Evolutionary conservation across 495 filamentous ascomycete genomes (phyloP).

Genomic region (Talaromyces nanjingensis): DNA sequence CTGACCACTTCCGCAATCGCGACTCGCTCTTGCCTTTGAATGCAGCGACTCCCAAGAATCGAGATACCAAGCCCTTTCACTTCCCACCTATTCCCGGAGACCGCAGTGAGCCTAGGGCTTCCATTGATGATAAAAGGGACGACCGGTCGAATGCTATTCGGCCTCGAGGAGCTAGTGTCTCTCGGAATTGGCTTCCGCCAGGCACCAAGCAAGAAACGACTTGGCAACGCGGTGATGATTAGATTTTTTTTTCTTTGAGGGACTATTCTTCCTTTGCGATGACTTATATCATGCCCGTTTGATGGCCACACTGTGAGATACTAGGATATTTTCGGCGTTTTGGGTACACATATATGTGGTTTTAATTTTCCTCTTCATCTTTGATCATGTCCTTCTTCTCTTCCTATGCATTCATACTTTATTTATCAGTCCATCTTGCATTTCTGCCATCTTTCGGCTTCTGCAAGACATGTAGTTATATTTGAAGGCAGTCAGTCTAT

Average conservation of each 20-base stretch:
- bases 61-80: slow-evolving; percentile 38
- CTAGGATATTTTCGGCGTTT: background rate
- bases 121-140: slow-evolving; percentile 50
- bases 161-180: slow-evolving; percentile 50
- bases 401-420: background rate
- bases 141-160: slow-evolving; percentile 46
- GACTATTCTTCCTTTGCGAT: background rate
- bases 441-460: background rate
- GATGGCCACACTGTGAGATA: background rate
- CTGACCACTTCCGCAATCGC: slow-evolving; percentile 49
- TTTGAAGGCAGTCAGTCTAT: background rate
- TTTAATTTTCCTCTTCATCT: background rate
- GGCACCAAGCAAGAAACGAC: slow-evolving; percentile 78
- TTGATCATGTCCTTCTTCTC: background rate
- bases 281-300: background rate
- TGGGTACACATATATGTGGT: background rate
- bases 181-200: slow-evolving; percentile 56
- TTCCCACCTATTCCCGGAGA: slow-evolving; percentile 24
- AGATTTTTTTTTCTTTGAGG: background rate
- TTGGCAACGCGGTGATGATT: slow-evolving; percentile 53
- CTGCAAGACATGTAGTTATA: background rate
- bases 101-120: slow-evolving; percentile 15
- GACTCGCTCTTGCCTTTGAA: slow-evolving; percentile 67
- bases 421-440: background rate
- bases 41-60: slow-evolving; percentile 24